Evolutionary conservation across 202 grass and related monocot species (phyloP), one percentile per base, ranked within the genome.

Genomic region (Zizania palustris): DNA sequence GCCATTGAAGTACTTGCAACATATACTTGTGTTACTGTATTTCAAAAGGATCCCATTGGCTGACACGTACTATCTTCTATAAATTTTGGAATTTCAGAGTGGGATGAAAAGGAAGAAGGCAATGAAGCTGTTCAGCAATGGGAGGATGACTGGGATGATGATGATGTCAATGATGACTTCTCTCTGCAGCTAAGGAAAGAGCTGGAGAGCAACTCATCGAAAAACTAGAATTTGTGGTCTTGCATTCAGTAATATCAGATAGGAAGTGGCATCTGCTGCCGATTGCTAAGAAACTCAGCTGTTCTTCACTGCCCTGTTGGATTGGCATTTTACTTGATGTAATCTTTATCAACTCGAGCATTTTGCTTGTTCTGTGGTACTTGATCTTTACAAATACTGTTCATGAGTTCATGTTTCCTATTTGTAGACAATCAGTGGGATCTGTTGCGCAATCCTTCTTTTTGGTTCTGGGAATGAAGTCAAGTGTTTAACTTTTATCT

Each of bases 121-220:
- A 83, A 88, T 63, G 89, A 92, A 80, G 74, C 58, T 19, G 64
- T 88, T 67, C 85, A 92, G 78, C 85, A 92, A 67, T 92, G 89
- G 89, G 89, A 92, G 71, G 82, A 88, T 83, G 89, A 88, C 58
- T 91, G 78, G 89, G 89, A 91, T n/a, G 89, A 92, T 0, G 89
- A 86, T 45, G 90, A 92, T 38, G 83, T 92, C 62, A 92, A 92
- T 0, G 90, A 92, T 8, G 85, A 92, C 63, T 88, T 92, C 79
- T 92, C 85, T 13, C 64, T 88, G 58, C 85, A 92, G 74, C 73
- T 92, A 36, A 88, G 85, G 70, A 88, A 88, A 64, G 85, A 92
- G 67, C 72, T 92, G 20, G 85, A 88, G 85, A 83, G 89, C 74
- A 83, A 85, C 53, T 63, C 63, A 3, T 54, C 55, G n/a, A 85